Evolutionary conservation across 2,329 filamentous ascomycete species (phyloP).

Genomic region (Phoma sp.): DNA sequence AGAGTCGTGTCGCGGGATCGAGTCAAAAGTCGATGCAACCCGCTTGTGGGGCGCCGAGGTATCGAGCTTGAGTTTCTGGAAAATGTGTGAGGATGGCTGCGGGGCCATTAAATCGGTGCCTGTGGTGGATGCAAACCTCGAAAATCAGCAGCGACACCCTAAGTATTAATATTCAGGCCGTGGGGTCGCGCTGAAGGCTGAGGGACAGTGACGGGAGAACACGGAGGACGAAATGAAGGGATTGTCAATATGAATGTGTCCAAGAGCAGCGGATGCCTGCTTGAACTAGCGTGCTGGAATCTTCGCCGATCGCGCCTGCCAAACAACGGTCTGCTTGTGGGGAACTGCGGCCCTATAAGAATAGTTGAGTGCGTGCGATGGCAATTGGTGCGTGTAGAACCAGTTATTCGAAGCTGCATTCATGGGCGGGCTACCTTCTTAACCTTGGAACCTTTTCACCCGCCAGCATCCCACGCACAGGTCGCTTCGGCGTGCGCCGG

Average conservation of each 20-base stretch:
- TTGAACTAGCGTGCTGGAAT: slow-evolving; percentile 13
- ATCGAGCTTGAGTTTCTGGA: slow-evolving; percentile 52
- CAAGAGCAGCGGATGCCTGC: slow-evolving; percentile 23
- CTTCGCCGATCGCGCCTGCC: not conserved
- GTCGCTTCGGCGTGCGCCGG: slow-evolving; percentile 13
- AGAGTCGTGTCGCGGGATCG: slow-evolving; percentile 40
- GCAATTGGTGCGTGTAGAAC: not conserved
- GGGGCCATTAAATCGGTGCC: slow-evolving; percentile 48
- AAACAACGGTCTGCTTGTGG: not conserved
- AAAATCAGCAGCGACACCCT: slow-evolving; percentile 14
- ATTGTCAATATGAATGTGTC: slow-evolving; percentile 28
- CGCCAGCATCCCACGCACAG: slow-evolving; percentile 9
- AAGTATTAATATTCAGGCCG: slow-evolving; percentile 39
- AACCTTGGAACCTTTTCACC: not conserved
- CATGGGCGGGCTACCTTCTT: slow-evolving; percentile 2
- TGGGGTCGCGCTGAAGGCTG: slow-evolving; percentile 38
- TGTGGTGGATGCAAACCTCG: slow-evolving; percentile 45
- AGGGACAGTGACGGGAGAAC: slow-evolving; percentile 32
- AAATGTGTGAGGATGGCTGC: slow-evolving; percentile 47
- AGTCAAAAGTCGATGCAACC: slow-evolving; percentile 45
- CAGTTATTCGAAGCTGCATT: not conserved
- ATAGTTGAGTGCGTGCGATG: not conserved
- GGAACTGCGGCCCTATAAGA: not conserved
- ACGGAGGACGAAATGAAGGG: slow-evolving; percentile 29
- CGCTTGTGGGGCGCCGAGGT: slow-evolving; percentile 44